Conservation (phyloP, 1,284 basidiomycete genomes). For the Cronartium ribicola region DNA sequence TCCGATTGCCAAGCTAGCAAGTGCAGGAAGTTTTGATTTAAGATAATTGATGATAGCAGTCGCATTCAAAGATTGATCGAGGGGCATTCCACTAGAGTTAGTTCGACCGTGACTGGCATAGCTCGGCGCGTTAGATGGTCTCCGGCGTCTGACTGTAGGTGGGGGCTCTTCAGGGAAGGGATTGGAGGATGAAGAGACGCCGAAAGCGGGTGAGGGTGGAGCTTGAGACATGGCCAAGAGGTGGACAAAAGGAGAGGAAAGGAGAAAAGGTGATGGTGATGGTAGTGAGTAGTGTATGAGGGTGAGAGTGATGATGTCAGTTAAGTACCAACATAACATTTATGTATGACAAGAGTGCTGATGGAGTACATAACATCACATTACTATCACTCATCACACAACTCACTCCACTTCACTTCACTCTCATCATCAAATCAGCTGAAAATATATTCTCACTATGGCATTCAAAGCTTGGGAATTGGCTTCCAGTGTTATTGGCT, state of each 20-base stretch:
- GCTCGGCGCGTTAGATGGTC: conserved; percentile 1
- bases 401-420: too few species aligned
- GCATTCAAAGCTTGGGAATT: too few species aligned
- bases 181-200: background rate
- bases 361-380: too few species aligned
- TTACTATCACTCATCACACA: too few species aligned
- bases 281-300: too few species aligned
- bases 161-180: conserved; percentile 1
- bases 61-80: conserved; percentile 5
- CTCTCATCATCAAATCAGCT: too few species aligned
- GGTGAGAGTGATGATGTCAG: background rate
- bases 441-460: too few species aligned
- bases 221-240: conserved; percentile 2
- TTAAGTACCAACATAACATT: background rate
- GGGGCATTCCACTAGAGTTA: conserved; percentile 10
- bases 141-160: background rate
- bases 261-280: background rate
- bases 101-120: background rate
- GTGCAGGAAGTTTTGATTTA: conserved; percentile 34
- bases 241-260: background rate
- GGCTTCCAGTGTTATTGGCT: too few species aligned
- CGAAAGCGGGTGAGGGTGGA: background rate
- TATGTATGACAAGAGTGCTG: too few species aligned
- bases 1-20: conserved; percentile 30
- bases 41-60: conserved; percentile 16